These are phyloP conservation scores for Mollisia scopiformis DNA, from an alignment of 2,329 filamentous ascomycete genomes.

Conservation along the genomic window DNA sequence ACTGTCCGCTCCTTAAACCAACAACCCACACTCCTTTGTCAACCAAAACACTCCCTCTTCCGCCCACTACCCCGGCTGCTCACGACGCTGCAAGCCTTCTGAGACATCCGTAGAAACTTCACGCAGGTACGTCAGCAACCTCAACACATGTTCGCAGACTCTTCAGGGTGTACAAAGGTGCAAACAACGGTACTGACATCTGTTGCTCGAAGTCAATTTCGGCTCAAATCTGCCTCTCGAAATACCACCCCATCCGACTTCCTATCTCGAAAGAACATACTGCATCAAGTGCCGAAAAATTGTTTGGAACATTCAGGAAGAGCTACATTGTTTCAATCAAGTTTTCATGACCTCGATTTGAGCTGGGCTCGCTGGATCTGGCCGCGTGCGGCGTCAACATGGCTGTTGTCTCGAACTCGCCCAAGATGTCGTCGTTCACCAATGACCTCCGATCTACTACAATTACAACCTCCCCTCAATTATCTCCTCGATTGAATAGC, in stretches of 20 bases:
- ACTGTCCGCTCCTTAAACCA: constrained; percentile 22
- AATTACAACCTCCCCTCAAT: constrained; percentile 3
- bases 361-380: constrained; percentile 15
- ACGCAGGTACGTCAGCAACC: constrained; percentile 15
- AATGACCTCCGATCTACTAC: constrained; percentile 15
- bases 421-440: constrained; percentile 20
- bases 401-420: constrained; percentile 21
- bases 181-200: not conserved
- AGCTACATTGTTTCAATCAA: not conserved
- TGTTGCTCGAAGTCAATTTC: constrained; percentile 5
- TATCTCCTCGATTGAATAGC: constrained; percentile 13
- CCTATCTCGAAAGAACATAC: not conserved
- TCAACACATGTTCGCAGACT: not conserved
- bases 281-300: not conserved
- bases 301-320: not conserved
- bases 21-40: constrained; percentile 19
- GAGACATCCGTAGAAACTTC: constrained; percentile 13
- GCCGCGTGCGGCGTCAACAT: constrained; percentile 25
- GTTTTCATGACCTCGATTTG: constrained; percentile 18
- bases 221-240: not conserved
- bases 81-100: constrained; percentile 12
- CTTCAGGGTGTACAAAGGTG: not conserved
- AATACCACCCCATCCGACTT: not conserved
- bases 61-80: not conserved
- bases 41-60: not conserved